Evolutionary conservation across 306 rosid genomes (phyloP), one percentile per base, ranked within the genome.

Genomic region (Acacia confusa): DNA sequence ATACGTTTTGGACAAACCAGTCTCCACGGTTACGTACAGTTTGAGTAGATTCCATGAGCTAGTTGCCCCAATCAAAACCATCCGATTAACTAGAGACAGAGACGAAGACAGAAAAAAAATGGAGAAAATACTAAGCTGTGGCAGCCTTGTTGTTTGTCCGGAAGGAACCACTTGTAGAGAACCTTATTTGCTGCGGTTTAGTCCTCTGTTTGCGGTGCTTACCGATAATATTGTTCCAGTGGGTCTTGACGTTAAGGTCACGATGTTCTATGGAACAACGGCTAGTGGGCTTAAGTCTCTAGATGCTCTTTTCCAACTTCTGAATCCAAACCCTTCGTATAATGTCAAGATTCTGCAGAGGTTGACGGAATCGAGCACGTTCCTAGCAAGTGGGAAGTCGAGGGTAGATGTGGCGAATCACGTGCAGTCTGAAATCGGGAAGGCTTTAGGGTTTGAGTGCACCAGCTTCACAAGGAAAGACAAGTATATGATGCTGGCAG

Each of bases 91-190:
- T 0, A 86, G 97, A 30, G 84, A 88, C 69, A 77, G 92, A 66
- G 85, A 80, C 36, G 77, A 11, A 72, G 97, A 93, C 82, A 79
- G 81, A 19, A 27, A 63, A n/a, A 73, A 69, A 55, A 89, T 93
- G 94, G 44, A 81, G 41, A 87, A 72, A 24, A 13, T 89, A 28
- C 12, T 93, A 3, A 78, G 84, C 32, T 61, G 40, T 47, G 91
- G 91, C 1, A 84, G 82, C 88, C 84, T 92, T 10, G 97, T n/a
- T 14, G 91, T 93, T 7, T 93, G 95, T 67, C 92, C 97, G 6
- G 97, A 91, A 79, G 96, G 97, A 27, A 93, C 97, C 28, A 92
- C 97, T 0, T 91, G 97, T 19, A 52, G 61, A 27, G 95, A 92
- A 69, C 97, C 95, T 16, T 92, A 83, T 74, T 68, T 92, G 55